These are phyloP conservation scores for Artemisia annua DNA, from an alignment of 129 eudicot genomes.

Conservation along the genomic window DNA sequence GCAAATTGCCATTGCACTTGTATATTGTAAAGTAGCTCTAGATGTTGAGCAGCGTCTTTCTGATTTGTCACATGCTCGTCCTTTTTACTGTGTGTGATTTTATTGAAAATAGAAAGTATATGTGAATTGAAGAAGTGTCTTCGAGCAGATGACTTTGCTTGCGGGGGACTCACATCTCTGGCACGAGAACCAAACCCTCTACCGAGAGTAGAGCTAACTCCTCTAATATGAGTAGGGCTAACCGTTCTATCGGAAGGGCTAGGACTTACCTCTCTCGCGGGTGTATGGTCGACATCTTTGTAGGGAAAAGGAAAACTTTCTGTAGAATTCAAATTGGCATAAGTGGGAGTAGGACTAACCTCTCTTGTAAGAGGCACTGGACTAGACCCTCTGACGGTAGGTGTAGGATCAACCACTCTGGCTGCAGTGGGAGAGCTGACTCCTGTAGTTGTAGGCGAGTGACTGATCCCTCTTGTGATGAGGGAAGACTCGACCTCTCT, in stretches of 20 bases:
- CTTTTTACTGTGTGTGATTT: constrained; percentile 50
- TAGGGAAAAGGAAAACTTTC: neutral
- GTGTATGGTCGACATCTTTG: neutral
- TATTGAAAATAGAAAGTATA: constrained; percentile 60
- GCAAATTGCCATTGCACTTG: constrained; percentile 82
- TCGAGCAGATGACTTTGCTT: constrained; percentile 54
- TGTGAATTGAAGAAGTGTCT: constrained; percentile 52
- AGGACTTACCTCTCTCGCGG: neutral
- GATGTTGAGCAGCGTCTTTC: constrained; percentile 55
- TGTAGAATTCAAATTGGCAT: neutral
- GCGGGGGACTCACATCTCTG: constrained; percentile 52
- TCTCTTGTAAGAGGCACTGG: neutral
- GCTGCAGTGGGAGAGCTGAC: neutral
- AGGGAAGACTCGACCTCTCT: neutral
- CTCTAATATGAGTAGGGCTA: constrained; percentile 32
- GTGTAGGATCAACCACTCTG: neutral
- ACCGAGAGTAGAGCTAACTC: constrained; percentile 42
- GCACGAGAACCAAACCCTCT: constrained; percentile 43
- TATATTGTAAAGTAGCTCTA: constrained; percentile 63
- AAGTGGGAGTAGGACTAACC: neutral
- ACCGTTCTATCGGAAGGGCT: constrained; percentile 6
- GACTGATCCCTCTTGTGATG: neutral
- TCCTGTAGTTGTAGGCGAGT: neutral
- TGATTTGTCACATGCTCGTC: constrained; percentile 52
- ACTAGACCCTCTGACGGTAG: neutral